These are phyloP conservation scores for Clonostachys byssicola DNA, from an alignment of 2,329 filamentous ascomycete species.

Conservation along the genomic window DNA sequence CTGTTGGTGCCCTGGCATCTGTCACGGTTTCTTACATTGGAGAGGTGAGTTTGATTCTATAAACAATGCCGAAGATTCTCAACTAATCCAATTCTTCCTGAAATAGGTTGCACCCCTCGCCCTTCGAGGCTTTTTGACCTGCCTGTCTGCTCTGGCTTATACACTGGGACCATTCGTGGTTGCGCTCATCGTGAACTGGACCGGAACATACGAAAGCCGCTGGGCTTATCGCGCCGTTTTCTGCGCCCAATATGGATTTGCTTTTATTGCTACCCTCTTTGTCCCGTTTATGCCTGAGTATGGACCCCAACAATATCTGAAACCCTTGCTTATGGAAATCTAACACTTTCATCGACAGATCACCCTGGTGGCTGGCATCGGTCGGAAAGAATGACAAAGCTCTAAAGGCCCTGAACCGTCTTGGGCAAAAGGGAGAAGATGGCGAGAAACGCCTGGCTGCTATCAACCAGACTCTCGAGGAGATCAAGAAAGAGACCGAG, in stretches of 20 bases:
- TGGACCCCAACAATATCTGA: not conserved
- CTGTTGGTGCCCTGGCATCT: conserved; percentile 16
- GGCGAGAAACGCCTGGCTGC: conserved; percentile 18
- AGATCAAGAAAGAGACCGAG: conserved; percentile 24
- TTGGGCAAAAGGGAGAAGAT: conserved; percentile 18
- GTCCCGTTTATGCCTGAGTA: conserved; percentile 34
- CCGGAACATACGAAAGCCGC: conserved; percentile 13
- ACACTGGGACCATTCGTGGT: conserved; percentile 21
- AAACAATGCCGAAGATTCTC: not conserved
- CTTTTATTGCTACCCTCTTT: conserved; percentile 16
- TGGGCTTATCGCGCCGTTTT: conserved; percentile 27
- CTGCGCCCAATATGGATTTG: conserved; percentile 24
- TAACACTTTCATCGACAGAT: conserved; percentile 4
- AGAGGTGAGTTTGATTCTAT: conserved; percentile 12
- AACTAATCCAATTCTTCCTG: not conserved
- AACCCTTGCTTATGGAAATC: not conserved
- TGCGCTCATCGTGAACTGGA: conserved; percentile 23
- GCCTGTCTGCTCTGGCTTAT: conserved; percentile 18
- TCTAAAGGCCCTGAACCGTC: conserved; percentile 21
- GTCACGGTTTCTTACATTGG: conserved; percentile 21
- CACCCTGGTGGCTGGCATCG: conserved; percentile 31
- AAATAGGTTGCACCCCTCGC: conserved; percentile 16
- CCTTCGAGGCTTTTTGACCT: conserved; percentile 19
- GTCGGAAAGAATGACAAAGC: conserved; percentile 25
- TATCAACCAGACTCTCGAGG: conserved; percentile 22